phyloP scores from a whole-genome alignment of 371 early-diverging fungal genomes.

The Zopfochytrium polystomum region DNA sequence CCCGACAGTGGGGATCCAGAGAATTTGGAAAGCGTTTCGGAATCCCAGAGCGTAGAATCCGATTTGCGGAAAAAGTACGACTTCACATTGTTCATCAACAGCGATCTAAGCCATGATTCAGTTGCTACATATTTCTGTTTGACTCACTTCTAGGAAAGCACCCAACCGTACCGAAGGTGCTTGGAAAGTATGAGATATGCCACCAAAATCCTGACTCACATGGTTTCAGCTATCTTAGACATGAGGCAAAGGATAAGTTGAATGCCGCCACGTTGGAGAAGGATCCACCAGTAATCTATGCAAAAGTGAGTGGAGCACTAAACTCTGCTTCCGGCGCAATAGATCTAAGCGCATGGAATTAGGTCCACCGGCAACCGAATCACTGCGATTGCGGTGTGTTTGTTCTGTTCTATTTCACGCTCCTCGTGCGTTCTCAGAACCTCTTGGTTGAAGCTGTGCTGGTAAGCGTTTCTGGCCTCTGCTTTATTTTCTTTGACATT shows the following conservation, averaged over 20 bases:
- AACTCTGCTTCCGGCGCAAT: neutral
- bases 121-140: slow-evolving; percentile 48
- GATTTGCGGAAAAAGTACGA: slow-evolving; percentile 1
- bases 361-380: slow-evolving; percentile 61
- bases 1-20: slow-evolving; percentile 4
- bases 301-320: slow-evolving; percentile 33
- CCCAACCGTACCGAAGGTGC: slow-evolving; percentile 30
- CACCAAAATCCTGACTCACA: neutral
- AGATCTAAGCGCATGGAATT: slow-evolving; percentile 12
- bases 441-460: slow-evolving; percentile 4
- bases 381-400: slow-evolving; percentile 67
- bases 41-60: too few relatives aligned
- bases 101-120: neutral
- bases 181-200: slow-evolving; percentile 37
- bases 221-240: slow-evolving; percentile 40
- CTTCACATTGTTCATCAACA: neutral
- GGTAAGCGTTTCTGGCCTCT: slow-evolving; percentile 7
- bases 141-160: slow-evolving; percentile 58
- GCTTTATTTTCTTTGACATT: neutral
- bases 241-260: slow-evolving; percentile 46
- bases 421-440: slow-evolving; percentile 46
- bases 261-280: slow-evolving; percentile 12
- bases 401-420: slow-evolving; percentile 57
- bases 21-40: neutral
- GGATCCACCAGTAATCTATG: slow-evolving; percentile 39